Evolutionary conservation across 345 rosid species (phyloP).

Genomic region (Sonneratia caseolaris): DNA sequence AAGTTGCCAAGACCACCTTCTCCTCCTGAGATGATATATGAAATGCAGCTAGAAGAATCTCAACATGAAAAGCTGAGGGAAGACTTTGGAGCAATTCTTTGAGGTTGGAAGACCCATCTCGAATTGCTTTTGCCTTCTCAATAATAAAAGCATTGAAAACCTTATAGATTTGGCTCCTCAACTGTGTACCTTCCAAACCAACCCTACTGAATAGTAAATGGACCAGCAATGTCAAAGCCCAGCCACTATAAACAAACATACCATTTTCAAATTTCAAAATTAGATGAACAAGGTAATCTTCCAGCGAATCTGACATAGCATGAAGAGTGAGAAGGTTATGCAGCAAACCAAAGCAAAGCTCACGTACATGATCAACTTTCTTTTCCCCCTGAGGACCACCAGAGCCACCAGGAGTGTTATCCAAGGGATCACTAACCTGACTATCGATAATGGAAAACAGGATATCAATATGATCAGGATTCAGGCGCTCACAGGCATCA

Average conservation of each 20-base stretch:
- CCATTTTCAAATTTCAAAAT: conserved; percentile 69
- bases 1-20: conserved; percentile 48
- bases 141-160: conserved; percentile 49
- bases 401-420: conserved; percentile 35
- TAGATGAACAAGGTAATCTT: conserved; percentile 59
- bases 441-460: conserved; percentile 56
- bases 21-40: conserved; percentile 74
- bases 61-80: conserved; percentile 80
- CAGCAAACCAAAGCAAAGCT: conserved; percentile 63
- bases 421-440: conserved; percentile 34
- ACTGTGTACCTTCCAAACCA: conserved; percentile 50
- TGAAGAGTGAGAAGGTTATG: conserved; percentile 46
- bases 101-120: conserved; percentile 38
- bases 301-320: conserved; percentile 57
- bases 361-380: conserved; percentile 38
- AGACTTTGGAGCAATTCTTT: conserved; percentile 60
- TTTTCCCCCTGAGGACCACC: conserved; percentile 45
- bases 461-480: conserved; percentile 55
- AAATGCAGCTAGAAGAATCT: conserved; percentile 86
- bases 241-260: conserved; percentile 52
- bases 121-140: conserved; percentile 40
- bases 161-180: conserved; percentile 55
- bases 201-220: conserved; percentile 50
- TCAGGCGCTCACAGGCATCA: conserved; percentile 60
- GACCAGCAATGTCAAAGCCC: conserved; percentile 66